Base-by-base conservation (phyloP, 345 rosid genomes). In the Conringia planisiliqua region DNA sequence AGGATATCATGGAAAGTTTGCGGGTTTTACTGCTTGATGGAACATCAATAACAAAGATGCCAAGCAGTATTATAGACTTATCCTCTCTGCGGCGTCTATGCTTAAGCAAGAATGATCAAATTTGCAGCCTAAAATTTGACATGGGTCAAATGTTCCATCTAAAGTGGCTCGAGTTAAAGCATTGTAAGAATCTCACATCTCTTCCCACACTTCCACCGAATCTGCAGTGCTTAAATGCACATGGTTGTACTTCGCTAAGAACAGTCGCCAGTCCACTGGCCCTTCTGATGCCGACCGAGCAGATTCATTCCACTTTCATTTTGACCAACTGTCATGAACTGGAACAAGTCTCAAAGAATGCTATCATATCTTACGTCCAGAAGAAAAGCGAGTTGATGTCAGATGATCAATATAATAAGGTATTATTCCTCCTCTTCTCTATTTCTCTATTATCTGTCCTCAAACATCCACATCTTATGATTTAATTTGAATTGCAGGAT, bases 141-240 rank as follows among this genome's bases (percentile, higher is more conserved):
- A 63, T 63, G 30, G 3, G 47, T 6, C n/a, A 62, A 51, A 7
- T 72, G 39, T 26, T n/a, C 6, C 47, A 73, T 42, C 1, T 73
- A 7, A 64, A 43, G 3, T 65, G 71, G 77, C 48, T 73, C 20
- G 77, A 64, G 12, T 32, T 73, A 8, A 73, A 65, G 65, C n/a
- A 30, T 65, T 73, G 77, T 35, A 64, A 22, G 38, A 73, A 52
- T 32, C 65, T 73, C 2, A 64, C 48, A 56, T 73, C 71, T 20
- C 44, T 73, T 32, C 39, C 64, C 0, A n/a, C 0, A 1, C 77
- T 73, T 64, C 77, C 77, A 65, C 65, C 77, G 0, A 55, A 54
- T 64, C 71, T 73, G 6, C 55, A 54, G 3, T 43, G 39, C 65
- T 43, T 64, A 55, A 7, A 64, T 55, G 66, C 77, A 43, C 24